Base-by-base conservation (phyloP, 2,329 filamentous ascomycete genomes). In the Chalaropsis ovoidea region DNA sequence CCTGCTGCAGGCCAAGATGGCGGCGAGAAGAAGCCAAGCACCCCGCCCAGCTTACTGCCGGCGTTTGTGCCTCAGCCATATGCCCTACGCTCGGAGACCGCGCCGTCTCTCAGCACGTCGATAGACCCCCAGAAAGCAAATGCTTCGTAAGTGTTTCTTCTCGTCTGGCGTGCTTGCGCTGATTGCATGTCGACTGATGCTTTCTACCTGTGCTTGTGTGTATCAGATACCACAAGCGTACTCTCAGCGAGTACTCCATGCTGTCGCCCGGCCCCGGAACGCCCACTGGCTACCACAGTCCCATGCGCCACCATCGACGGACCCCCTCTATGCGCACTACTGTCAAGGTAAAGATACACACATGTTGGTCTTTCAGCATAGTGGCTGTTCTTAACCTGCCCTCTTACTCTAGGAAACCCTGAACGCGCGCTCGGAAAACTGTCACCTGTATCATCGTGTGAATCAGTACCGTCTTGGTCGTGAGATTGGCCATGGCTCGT, bases 401-500 rank as follows among this genome's bases (percentile, higher is more conserved):
- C 43, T 43, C 56, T 19, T 65, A 35, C 35, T 49, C 17, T 71
- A 93, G 88, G 92, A 96, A 84, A 96, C 93, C 2, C 84, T 96
- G 71, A 87, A 96, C 79, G 93, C 93, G 65, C 86, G 85, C 67
- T 92, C 90, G 39, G 86, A 94, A 73, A 95, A 95, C 75, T 94
- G 87, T 71, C 92, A 91, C 74, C 87, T 93, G 70, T 81, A 95
- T 72, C 90, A 95, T 73, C 84, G 86, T 67, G 93, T 97, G 77
- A 97, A 97, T 74, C 93, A 97, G 76, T 99, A 97, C 75, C 81
- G 88, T 67, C 94, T 99, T 72, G 86, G 88, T 74, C 88, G 95
- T 74, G 93, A 97, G 79, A 96, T 99, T 71, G 94, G 94, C n/a
- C 82, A 91, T 69, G 94, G 94, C 19, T 97, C 93, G 0, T 99